phyloP scores from a whole-genome alignment of 306 rosid species.

The Prunus mongolica region DNA sequence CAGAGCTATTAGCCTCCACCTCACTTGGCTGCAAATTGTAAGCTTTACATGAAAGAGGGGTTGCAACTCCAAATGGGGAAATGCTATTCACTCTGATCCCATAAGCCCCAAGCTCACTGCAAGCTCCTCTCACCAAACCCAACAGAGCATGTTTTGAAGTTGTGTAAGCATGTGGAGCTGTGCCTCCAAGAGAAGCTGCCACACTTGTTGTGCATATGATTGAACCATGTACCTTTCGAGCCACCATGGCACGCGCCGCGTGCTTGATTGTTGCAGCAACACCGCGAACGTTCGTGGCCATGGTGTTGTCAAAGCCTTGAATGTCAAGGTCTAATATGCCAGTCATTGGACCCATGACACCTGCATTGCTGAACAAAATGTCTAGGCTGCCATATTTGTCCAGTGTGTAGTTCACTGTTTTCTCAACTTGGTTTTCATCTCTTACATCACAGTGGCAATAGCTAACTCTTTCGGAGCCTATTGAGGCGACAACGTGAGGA shows the following conservation, averaged over 20 bases:
- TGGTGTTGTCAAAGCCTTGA: constrained; percentile 48
- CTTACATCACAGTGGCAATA: constrained; percentile 80
- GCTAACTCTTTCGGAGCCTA: constrained; percentile 42
- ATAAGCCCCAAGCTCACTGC: constrained; percentile 68
- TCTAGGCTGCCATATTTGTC: constrained; percentile 64
- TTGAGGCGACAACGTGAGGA: constrained; percentile 39
- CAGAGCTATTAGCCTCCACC: constrained; percentile 42
- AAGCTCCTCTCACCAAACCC: constrained; percentile 62
- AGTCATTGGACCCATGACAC: constrained; percentile 51
- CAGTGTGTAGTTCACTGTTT: constrained; percentile 44
- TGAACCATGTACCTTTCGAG: constrained; percentile 40
- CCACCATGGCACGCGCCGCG: constrained; percentile 73
- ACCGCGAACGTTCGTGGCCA: constrained; percentile 70
- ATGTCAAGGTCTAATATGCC: constrained; percentile 72
- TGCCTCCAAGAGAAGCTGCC: constrained; percentile 59
- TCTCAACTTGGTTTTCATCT: constrained; percentile 66
- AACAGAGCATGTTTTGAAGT: constrained; percentile 64
- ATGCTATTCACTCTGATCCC: constrained; percentile 82
- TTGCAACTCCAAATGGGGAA: constrained; percentile 83
- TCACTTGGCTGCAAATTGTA: constrained; percentile 42
- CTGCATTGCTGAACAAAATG: constrained; percentile 80
- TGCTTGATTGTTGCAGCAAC: constrained; percentile 67
- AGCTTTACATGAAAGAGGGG: constrained; percentile 60
- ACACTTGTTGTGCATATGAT: constrained; percentile 82
- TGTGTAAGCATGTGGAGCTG: constrained; percentile 64